Evolutionary conservation across 2,329 filamentous ascomycete species (phyloP).

Genomic region (Madurella mycetomatis): DNA sequence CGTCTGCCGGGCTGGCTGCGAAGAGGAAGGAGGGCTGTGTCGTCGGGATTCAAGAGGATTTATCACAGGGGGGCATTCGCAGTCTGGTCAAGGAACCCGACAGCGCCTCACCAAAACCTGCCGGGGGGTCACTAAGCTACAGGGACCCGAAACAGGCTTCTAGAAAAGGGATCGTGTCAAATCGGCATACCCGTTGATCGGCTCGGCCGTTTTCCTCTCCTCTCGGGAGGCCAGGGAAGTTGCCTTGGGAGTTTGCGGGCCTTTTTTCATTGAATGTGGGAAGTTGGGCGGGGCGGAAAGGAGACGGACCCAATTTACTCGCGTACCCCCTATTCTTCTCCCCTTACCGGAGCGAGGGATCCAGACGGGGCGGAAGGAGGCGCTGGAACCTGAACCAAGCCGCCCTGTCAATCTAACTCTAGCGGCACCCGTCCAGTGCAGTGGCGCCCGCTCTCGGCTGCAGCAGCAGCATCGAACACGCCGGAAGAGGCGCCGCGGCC

Average conservation of each 20-base stretch:
- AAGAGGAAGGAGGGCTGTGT: neutral
- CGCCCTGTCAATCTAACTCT: neutral
- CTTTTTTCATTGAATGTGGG: neutral
- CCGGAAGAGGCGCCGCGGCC: constrained; percentile 13
- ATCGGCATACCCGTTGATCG: constrained; percentile 10
- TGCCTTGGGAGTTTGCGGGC: neutral
- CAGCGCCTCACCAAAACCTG: neutral
- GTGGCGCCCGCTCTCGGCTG: neutral
- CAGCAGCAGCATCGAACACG: constrained; percentile 11
- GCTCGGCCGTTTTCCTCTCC: constrained; percentile 2
- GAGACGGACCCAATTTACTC: neutral
- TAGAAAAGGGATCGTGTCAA: constrained; percentile 10
- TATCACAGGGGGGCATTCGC: neutral
- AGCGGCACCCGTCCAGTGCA: neutral
- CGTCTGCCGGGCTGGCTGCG: no score
- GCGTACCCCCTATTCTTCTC: neutral
- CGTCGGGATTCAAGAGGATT: neutral
- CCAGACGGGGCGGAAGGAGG: neutral
- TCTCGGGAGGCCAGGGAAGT: neutral
- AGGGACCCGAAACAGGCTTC: constrained; percentile 21
- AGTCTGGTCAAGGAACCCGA: neutral
- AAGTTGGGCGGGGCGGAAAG: neutral
- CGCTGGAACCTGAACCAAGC: neutral
- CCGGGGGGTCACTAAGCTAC: neutral
- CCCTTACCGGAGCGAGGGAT: neutral